Evolutionary conservation across 2,329 filamentous ascomycete genomes (phyloP), one percentile per base, ranked within the genome.

Genomic region (Aspergillus pseudoviridinutans): DNA sequence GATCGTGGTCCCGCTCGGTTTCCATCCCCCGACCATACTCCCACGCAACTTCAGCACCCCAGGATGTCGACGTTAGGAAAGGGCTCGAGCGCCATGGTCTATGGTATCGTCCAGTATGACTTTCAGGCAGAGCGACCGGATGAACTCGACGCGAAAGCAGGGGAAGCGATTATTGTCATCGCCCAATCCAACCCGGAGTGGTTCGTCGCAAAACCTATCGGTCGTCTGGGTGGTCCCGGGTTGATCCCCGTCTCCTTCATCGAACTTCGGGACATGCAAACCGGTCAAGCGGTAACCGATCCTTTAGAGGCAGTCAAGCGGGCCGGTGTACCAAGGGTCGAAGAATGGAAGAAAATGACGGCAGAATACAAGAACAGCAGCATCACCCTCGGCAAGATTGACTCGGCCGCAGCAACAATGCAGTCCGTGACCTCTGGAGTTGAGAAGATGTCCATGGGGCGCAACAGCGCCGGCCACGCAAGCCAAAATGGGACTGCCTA

Each of bases 341-440:
- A 99, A 71, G 94, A 99, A 69, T 99, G 94, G 94, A 99, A 99
- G 80, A 96, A 95, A 78, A 97, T 97, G 91, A 92, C 94, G 0
- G 93, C 93, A 56, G 93, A 97, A 63, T 99, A 99, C 78, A 99
- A 99, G 80, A 97, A 97, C 73, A 96, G 92, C 74, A 97, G 94
- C 76, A 97, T 99, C 71, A 93, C 92, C 0, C 80, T 99, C 46
- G 94, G 94, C 64, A 96, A 93, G 76, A 93, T 95, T 65, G 91
- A 93, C 56, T 72, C 62, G 60, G 61, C 68, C 51, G 56, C 53
- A 35, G 64, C 63, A 10, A 78, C 60, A 6, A 61, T 83, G 64
- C 82, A 84, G 64, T 79, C 82, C 12, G 78, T 93, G 67, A 88
- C 88, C 58, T 83, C 88, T 63, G 83, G 84, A 54, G 87, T 91